Conservation (phyloP, 768 basidiomycete genomes). For the Strobilomyces dryophilus region DNA sequence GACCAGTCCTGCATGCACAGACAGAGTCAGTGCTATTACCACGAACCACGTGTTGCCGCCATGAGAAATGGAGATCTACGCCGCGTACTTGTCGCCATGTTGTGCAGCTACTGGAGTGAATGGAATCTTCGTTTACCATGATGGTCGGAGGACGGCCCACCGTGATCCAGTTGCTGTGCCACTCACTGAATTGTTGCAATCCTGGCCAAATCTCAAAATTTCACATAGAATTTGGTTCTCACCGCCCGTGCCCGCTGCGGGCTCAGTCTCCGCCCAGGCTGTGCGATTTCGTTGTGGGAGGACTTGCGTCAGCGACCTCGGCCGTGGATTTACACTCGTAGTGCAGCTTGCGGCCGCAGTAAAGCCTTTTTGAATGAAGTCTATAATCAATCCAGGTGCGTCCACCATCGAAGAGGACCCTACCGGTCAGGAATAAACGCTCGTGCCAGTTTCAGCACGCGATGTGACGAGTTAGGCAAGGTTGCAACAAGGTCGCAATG, state of each 20-base stretch:
- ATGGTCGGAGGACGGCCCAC: neutral
- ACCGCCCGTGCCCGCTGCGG: constrained; percentile 20
- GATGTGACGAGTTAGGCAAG: constrained; percentile 3
- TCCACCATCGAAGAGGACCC: neutral
- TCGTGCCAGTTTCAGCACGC: constrained; percentile 9
- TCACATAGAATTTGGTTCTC: constrained; percentile 19
- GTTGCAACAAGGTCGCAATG: constrained; percentile 26
- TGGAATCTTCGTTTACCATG: neutral
- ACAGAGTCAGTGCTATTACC: constrained; percentile 3
- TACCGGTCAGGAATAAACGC: neutral
- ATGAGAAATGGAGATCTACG: constrained; percentile 11
- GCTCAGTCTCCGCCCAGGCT: constrained; percentile 20
- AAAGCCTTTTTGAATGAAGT: neutral
- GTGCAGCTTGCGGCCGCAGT: neutral
- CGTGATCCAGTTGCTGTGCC: constrained; percentile 18
- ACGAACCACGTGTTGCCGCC: constrained; percentile 16
- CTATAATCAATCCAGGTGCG: too few relatives aligned
- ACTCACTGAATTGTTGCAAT: constrained; percentile 11
- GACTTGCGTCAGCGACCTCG: neutral
- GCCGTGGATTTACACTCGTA: neutral
- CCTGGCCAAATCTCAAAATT: constrained; percentile 11
- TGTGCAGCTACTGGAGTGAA: neutral
- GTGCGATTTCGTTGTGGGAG: constrained; percentile 9
- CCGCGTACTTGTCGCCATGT: constrained; percentile 13
- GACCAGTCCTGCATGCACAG: constrained; percentile 15